Evolutionary conservation across 768 basidiomycete species (phyloP).

Genomic region (Rhizopogon rudus): DNA sequence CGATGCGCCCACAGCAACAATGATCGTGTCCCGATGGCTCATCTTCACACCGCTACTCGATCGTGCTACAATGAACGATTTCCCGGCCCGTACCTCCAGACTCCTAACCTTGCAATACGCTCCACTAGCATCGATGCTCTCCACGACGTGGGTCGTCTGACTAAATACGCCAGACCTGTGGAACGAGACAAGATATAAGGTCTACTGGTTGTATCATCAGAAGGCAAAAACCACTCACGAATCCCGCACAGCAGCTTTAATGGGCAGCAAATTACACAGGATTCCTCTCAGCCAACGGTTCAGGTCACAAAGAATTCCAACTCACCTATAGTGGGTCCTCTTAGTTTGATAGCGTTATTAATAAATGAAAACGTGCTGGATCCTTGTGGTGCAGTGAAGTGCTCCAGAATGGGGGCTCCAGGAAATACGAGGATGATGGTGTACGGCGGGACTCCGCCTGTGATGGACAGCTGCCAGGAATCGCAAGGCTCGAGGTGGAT

Average conservation of each 20-base stretch:
- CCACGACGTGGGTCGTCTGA: background rate
- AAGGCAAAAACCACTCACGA: slow-evolving; percentile 30
- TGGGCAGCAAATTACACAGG: slow-evolving; percentile 1
- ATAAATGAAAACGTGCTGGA: slow-evolving; percentile 36
- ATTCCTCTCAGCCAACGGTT: background rate
- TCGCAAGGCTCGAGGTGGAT: slow-evolving; percentile 38
- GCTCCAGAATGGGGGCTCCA: slow-evolving; percentile 35
- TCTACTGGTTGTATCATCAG: background rate
- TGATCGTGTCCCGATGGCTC: slow-evolving; percentile 4
- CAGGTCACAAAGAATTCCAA: slow-evolving; percentile 18
- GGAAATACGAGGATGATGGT: slow-evolving; percentile 34
- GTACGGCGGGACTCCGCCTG: slow-evolving; percentile 42
- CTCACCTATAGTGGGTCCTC: slow-evolving; percentile 27
- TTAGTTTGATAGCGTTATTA: slow-evolving; percentile 32
- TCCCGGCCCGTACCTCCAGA: no score
- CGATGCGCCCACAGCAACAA: slow-evolving; percentile 17
- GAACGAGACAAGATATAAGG: background rate
- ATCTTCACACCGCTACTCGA: background rate
- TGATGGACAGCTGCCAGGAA: slow-evolving; percentile 41
- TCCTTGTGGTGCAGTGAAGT: slow-evolving; percentile 32
- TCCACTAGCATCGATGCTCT: slow-evolving; percentile 1
- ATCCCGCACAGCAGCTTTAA: slow-evolving; percentile 35
- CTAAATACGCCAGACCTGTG: slow-evolving; percentile 36
- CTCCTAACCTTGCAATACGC: background rate
- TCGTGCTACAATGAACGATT: background rate